phyloP scores from a whole-genome alignment of 768 basidiomycete genomes.

The Pisolithus albus region DNA sequence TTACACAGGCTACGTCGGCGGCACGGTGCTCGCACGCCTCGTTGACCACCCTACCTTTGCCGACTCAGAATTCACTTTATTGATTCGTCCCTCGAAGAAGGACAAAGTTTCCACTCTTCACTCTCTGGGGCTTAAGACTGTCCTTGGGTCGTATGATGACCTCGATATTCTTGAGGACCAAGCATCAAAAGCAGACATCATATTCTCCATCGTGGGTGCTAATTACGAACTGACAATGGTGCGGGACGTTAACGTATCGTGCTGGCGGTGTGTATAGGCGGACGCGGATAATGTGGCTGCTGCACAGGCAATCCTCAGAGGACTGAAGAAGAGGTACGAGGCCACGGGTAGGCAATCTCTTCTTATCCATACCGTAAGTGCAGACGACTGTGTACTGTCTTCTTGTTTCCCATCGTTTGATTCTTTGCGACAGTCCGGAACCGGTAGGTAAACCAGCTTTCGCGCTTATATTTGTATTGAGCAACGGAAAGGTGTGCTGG shows the following conservation, averaged over 20 bases:
- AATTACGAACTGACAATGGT: neutral
- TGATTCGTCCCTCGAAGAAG: conserved; percentile 26
- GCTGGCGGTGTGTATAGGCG: conserved; percentile 23
- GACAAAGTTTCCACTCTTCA: conserved; percentile 16
- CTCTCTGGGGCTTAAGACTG: conserved; percentile 20
- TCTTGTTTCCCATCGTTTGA: neutral
- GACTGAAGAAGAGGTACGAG: conserved; percentile 42
- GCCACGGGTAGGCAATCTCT: conserved; percentile 37
- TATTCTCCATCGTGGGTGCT: conserved; percentile 33
- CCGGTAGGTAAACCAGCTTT: conserved; percentile 26
- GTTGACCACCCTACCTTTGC: conserved; percentile 19
- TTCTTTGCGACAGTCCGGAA: conserved; percentile 37
- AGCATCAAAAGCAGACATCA: conserved; percentile 38
- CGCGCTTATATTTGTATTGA: neutral
- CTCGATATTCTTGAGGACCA: conserved; percentile 34
- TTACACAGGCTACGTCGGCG: conserved; percentile 29
- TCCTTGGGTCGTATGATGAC: conserved; percentile 42
- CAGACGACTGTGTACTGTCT: neutral
- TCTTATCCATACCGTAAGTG: conserved; percentile 57
- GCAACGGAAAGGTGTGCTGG: conserved; percentile 30
- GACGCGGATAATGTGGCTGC: conserved; percentile 43
- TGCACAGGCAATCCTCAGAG: conserved; percentile 41
- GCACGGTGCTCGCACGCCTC: conserved; percentile 26
- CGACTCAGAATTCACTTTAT: conserved; percentile 20
- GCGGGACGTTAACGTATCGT: neutral